These are phyloP conservation scores for Pestalotiopsis sp. DNA, from an alignment of 2,329 filamentous ascomycete species.

Conservation along the genomic window DNA sequence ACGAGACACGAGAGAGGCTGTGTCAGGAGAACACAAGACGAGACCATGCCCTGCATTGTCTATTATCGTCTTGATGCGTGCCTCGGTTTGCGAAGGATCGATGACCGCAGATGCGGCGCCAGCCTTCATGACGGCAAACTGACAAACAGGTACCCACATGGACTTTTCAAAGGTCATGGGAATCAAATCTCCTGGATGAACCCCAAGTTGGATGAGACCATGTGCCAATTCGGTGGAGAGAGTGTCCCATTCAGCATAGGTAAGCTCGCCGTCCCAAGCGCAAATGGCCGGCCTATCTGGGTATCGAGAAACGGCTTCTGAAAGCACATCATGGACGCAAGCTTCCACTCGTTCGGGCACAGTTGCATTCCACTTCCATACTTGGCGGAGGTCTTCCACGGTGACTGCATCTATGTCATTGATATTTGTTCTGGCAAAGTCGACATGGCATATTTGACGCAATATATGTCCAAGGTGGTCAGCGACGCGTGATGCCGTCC, in stretches of 20 bases:
- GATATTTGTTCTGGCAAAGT: no score
- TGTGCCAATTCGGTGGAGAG: background rate
- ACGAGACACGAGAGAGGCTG: background rate
- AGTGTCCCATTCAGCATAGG: background rate
- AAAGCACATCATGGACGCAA: constrained; percentile 51
- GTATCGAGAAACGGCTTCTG: no score
- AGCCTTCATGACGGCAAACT: background rate
- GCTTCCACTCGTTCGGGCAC: constrained; percentile 42
- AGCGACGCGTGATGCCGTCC: no score
- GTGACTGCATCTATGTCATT: no score
- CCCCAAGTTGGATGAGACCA: background rate
- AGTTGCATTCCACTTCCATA: constrained; percentile 50
- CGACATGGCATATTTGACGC: no score
- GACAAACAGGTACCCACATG: background rate
- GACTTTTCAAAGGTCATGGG: background rate
- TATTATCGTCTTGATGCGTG: no score
- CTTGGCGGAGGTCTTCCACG: background rate
- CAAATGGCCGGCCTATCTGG: background rate
- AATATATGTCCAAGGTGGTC: no score
- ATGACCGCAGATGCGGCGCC: background rate
- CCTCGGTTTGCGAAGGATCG: no score
- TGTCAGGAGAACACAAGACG: background rate
- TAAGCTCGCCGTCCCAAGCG: background rate
- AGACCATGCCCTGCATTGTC: background rate
- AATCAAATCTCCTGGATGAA: background rate